Percentiles rank a stretch among this genome's conserved stretches.
Conservation (phyloP, 257 asterid genomes). For the Nicotiana tomentosiformis region DNA sequence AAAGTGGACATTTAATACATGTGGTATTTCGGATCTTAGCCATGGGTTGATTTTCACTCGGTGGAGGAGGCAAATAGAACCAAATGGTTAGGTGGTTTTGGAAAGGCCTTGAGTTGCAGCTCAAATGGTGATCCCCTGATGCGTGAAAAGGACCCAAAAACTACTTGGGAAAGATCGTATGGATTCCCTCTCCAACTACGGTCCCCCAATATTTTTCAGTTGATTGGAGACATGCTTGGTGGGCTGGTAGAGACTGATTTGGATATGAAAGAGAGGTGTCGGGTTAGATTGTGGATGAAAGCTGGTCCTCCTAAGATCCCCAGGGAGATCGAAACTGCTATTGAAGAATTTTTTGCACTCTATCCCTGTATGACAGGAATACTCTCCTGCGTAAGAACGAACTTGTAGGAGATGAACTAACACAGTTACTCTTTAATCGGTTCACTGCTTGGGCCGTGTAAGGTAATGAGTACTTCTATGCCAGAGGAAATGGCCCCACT, state of each 20-base stretch:
- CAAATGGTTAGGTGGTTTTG: not conserved
- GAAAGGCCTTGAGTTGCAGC: not conserved
- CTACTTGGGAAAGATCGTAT: not conserved
- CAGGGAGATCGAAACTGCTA: not conserved
- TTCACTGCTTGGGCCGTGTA: not conserved
- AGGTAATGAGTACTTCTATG: not conserved
- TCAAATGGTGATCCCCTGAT: not conserved
- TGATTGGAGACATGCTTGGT: not conserved
- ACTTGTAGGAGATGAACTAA: not conserved
- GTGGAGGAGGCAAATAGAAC: not conserved
- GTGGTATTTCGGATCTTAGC: not conserved
- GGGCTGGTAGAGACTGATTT: not conserved
- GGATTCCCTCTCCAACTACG: not conserved
- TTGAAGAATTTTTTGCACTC: not conserved
- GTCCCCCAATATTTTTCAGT: not conserved
- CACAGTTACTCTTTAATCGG: not conserved
- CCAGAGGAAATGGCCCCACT: not conserved
- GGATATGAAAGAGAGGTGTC: not conserved
- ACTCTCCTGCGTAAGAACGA: not conserved
- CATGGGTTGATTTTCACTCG: not conserved
- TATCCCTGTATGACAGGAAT: not conserved
- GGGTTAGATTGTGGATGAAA: not conserved
- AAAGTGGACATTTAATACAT: not conserved
- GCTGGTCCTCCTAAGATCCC: not conserved
- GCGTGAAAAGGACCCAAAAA: not conserved